Evolutionary conservation across 208 protist genomes (phyloP).

Genomic region (Wallacemonas sp.): DNA sequence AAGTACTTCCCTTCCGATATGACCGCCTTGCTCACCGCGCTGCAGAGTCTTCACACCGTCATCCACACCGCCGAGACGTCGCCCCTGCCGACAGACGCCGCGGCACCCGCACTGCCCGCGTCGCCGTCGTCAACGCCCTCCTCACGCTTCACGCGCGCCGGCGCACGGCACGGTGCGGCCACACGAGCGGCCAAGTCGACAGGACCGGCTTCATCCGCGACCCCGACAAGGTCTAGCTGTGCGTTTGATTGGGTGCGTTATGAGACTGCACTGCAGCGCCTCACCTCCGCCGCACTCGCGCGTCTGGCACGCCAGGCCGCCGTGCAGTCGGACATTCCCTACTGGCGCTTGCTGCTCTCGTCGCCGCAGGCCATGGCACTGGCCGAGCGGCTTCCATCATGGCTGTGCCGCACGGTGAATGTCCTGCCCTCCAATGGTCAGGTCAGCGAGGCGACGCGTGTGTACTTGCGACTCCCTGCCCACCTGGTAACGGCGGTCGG

Average conservation of each 20-base stretch:
- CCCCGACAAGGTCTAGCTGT: neutral
- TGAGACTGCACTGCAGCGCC: neutral
- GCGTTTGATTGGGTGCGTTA: neutral
- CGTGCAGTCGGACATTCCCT: no score
- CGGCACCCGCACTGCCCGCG: neutral
- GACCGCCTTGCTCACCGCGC: no score
- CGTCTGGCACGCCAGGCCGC: no score
- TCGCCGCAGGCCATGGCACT: neutral
- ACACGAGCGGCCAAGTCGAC: no score
- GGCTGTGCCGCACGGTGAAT: neutral
- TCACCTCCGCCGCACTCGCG: neutral
- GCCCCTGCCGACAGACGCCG: no score
- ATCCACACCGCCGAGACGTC: neutral
- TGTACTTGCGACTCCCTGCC: neutral
- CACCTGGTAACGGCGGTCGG: neutral
- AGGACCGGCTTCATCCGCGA: neutral
- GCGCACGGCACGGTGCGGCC: no score
- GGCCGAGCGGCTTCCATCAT: neutral
- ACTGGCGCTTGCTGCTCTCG: neutral
- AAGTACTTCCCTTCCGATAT: no score
- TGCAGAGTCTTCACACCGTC: no score
- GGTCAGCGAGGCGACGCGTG: neutral
- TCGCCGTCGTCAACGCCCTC: neutral
- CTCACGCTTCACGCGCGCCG: slow-evolving; percentile 11
- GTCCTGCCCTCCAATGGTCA: no score